Evolutionary conservation across 2,329 filamentous ascomycete genomes (phyloP).

Genomic region (Fusarium aywerte): DNA sequence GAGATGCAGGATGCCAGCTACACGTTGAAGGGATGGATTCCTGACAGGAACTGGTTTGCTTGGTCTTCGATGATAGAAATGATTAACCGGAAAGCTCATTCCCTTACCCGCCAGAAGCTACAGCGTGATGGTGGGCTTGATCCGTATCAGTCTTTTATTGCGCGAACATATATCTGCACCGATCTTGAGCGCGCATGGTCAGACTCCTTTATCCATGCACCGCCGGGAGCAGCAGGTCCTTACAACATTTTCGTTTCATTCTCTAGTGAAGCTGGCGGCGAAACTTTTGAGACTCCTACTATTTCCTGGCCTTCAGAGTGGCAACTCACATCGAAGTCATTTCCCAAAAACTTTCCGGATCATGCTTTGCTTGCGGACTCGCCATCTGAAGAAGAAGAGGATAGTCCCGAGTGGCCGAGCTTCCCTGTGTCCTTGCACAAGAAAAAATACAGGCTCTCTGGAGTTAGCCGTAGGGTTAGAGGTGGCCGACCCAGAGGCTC

Average conservation of each 20-base stretch:
- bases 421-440: constrained; percentile 2
- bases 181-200: constrained; percentile 59
- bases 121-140: constrained; percentile 7
- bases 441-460: background rate
- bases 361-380: constrained; percentile 15
- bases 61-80: constrained; percentile 48
- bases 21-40: constrained; percentile 58
- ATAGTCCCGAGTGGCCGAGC: constrained; percentile 29
- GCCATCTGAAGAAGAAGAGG: constrained; percentile 37
- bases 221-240: constrained; percentile 44
- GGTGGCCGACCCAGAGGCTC: constrained; percentile 9
- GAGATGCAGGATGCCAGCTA: constrained; percentile 54
- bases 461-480: constrained; percentile 3
- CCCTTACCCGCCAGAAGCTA: constrained; percentile 23
- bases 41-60: constrained; percentile 52
- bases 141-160: constrained; percentile 39
- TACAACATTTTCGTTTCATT: constrained; percentile 50
- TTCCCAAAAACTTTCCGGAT: constrained; percentile 14
- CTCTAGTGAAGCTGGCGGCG: constrained; percentile 18
- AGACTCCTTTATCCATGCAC: constrained; percentile 42
- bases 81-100: constrained; percentile 45
- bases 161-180: constrained; percentile 54
- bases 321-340: constrained; percentile 41
- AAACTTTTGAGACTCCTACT: background rate
- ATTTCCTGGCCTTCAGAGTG: constrained; percentile 45